Conservation (phyloP, 2,329 filamentous ascomycete genomes). For the Fusarium setosum region DNA sequence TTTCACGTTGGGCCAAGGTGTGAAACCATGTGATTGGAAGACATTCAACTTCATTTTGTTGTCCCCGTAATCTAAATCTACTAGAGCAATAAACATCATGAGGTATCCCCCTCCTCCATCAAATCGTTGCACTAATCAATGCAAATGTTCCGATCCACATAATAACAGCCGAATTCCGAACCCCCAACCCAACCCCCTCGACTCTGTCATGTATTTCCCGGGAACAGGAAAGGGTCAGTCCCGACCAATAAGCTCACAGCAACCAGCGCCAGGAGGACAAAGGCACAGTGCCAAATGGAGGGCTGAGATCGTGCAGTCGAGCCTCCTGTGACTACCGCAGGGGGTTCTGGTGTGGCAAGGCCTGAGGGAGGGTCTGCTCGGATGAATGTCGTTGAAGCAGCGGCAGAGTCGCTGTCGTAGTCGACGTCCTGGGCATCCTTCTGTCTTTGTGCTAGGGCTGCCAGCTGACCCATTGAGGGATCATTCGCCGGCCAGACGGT, state of each 20-base stretch:
- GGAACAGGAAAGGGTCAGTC: background rate
- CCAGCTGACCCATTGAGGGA: slow-evolving; percentile 13
- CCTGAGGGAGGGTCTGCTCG: background rate
- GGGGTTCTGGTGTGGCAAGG: background rate
- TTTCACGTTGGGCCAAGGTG: background rate
- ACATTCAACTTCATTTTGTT: slow-evolving; percentile 3
- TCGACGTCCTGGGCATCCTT: background rate
- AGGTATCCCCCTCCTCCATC: slow-evolving; percentile 23
- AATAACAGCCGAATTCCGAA: background rate
- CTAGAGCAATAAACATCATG: slow-evolving; percentile 25
- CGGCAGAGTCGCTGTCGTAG: background rate
- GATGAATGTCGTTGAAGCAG: background rate
- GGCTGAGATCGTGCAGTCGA: background rate
- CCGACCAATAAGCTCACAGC: background rate
- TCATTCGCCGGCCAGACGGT: slow-evolving; percentile 25
- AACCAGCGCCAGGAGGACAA: background rate
- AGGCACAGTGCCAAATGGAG: background rate
- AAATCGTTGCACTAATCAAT: slow-evolving; percentile 32
- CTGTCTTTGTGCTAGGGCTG: slow-evolving; percentile 2
- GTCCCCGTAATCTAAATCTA: slow-evolving; percentile 29
- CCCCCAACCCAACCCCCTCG: background rate
- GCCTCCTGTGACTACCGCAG: slow-evolving; percentile 1
- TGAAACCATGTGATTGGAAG: background rate
- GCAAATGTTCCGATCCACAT: slow-evolving; percentile 16
- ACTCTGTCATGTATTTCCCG: background rate